Conservation (phyloP, 345 rosid genomes). For the Eucalyptus microcorys region DNA sequence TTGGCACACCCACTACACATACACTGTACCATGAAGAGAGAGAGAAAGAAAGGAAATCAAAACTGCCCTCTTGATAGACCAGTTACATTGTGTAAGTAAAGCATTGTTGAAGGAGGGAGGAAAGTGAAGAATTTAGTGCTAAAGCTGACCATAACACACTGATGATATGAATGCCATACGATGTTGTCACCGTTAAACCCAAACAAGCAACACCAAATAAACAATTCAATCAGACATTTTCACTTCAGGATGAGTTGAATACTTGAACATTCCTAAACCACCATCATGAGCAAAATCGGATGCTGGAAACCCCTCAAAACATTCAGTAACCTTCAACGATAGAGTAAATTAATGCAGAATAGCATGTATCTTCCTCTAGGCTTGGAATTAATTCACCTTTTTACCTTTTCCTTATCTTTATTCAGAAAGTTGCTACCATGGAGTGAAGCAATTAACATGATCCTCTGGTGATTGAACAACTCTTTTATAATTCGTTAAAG, state of each 20-base stretch:
- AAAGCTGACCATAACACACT: background rate
- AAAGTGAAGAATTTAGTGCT: background rate
- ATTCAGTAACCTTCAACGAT: background rate
- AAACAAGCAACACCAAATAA: background rate
- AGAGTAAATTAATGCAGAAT: background rate
- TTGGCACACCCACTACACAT: slow-evolving; percentile 97
- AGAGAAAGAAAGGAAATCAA: background rate
- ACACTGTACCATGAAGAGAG: slow-evolving; percentile 38
- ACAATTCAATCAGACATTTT: background rate
- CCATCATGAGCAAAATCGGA: background rate
- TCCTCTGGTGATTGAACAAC: background rate
- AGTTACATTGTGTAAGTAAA: background rate
- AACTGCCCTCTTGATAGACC: background rate
- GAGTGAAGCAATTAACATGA: background rate
- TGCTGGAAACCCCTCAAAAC: background rate
- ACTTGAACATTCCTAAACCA: background rate
- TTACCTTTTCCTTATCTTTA: background rate
- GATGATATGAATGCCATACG: background rate
- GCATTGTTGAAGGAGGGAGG: background rate
- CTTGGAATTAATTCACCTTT: background rate
- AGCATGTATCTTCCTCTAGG: background rate
- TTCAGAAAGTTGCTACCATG: background rate
- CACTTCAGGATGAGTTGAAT: background rate
- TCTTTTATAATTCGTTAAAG: background rate
- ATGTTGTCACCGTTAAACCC: background rate